A percentile compares a stretch with the other conserved stretches of the same genome.
Conservation (phyloP, 2,329 filamentous ascomycete genomes). For the Rhexocercosporidium sp. region DNA sequence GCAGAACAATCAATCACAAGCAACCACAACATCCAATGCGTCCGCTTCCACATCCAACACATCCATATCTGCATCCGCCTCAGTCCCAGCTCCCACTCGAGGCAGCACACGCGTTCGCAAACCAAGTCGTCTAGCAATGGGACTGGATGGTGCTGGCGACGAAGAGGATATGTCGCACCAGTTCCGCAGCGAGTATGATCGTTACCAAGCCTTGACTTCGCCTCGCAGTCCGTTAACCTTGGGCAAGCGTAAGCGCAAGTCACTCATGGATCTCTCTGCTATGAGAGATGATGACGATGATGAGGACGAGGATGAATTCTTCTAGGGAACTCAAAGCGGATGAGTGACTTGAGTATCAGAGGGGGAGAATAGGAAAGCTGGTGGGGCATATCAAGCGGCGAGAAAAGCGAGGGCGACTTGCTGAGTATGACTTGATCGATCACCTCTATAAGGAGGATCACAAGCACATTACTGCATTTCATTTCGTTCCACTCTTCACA, state of each 20-base stretch:
- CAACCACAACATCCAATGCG: background rate
- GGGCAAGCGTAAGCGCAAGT: constrained; percentile 37
- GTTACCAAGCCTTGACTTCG: constrained; percentile 36
- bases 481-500: background rate
- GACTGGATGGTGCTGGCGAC: constrained; percentile 28
- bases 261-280: background rate
- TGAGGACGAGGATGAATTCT: constrained; percentile 2
- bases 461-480: background rate
- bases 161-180: constrained; percentile 28
- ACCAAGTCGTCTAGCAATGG: constrained; percentile 26
- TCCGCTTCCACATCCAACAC: background rate
- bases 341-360: background rate
- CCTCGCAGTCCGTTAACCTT: constrained; percentile 31
- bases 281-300: constrained; percentile 17
- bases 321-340: background rate
- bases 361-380: background rate
- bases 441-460: background rate
- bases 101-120: constrained; percentile 33
- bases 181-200: constrained; percentile 39
- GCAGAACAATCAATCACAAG: background rate
- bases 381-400: background rate
- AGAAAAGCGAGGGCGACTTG: background rate
- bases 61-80: background rate
- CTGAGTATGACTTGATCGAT: background rate
- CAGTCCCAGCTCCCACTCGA: constrained; percentile 24